Evolutionary conservation across 2,329 filamentous ascomycete genomes (phyloP).

Genomic region (Aspergillus phoenicis): DNA sequence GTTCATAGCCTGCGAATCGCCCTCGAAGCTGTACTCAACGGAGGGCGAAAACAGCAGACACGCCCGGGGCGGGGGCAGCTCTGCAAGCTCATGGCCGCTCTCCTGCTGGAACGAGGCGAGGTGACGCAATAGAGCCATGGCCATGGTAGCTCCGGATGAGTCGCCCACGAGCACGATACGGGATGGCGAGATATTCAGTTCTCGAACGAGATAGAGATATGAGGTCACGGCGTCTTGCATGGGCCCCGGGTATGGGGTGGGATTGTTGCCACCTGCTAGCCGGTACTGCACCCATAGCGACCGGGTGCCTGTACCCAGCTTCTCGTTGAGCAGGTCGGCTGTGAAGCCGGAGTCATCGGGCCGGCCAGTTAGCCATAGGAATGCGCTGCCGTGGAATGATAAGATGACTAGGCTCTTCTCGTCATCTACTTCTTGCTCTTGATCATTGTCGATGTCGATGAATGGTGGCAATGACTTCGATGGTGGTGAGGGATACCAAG

Average conservation of each 20-base stretch:
- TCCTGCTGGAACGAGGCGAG: constrained; percentile 12
- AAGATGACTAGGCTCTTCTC: not conserved
- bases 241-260: constrained; percentile 21
- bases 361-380: constrained; percentile 1
- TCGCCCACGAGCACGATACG: constrained; percentile 27
- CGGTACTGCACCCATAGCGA: constrained; percentile 6
- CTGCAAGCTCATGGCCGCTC: not conserved
- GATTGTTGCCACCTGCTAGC: not conserved
- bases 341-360: constrained; percentile 2
- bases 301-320: not conserved
- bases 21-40: not conserved
- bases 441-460: not conserved
- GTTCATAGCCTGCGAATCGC: not conserved
- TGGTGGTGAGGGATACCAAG: constrained; percentile 1
- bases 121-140: constrained; percentile 25
- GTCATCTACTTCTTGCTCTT: not conserved
- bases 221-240: constrained; percentile 29
- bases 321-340: not conserved
- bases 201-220: constrained; percentile 24
- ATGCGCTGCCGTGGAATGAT: constrained; percentile 1
- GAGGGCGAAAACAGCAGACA: constrained; percentile 10
- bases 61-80: constrained; percentile 6
- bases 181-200: constrained; percentile 21
- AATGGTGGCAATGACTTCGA: not conserved
- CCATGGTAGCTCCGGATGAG: constrained; percentile 25